Evolutionary conservation across 169 alveolate species (phyloP), one percentile per base, ranked within the genome.

Genomic region (Cryptosporidium baileyi): DNA sequence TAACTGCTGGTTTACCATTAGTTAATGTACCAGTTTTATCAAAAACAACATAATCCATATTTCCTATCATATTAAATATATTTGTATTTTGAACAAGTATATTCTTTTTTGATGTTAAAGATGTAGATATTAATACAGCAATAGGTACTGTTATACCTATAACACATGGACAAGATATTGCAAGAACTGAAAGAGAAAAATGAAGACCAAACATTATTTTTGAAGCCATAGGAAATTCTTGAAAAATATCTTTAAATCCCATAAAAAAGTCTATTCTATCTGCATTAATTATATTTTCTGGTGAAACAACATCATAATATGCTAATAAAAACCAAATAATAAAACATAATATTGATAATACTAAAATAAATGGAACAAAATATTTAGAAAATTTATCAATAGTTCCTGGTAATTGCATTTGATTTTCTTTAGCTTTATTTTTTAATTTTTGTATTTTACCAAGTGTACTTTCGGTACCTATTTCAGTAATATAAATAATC

Each of bases 121-220:
- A 54, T 1, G 85, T 74, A 19, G 85, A 52, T 40, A 74, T 74
- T 15, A 74, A 51, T 22, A 57, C 30, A 22, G 67, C 85, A 36
- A 74, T 74, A n/a, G 85, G 85, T 2, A 74, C 54, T 11, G 85
- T 74, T 24, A 74, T 52, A 6, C 85, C 85, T 32, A 74, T 54
- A 11, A 38, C 85, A 38, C 85, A 74, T 54, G 85, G 85, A 4
- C 85, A 74, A 8, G 85, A 74, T 24, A 74, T 74, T 38, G 85
- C 85, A 59, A 74, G 28, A 15, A 74, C 59, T 5, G 85, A 74
- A 7, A 74, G 74, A 22, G 85, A 32, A 54, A 74, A 74, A 32
- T 74, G 85, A 38, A 74, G 9, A 36, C 61, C 85, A 74, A 74
- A 74, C 85, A 74, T 52, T 0, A 74, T 61, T 54, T 57, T 74